Conservation (phyloP, 768 basidiomycete species). For the Rickenella mellea region DNA sequence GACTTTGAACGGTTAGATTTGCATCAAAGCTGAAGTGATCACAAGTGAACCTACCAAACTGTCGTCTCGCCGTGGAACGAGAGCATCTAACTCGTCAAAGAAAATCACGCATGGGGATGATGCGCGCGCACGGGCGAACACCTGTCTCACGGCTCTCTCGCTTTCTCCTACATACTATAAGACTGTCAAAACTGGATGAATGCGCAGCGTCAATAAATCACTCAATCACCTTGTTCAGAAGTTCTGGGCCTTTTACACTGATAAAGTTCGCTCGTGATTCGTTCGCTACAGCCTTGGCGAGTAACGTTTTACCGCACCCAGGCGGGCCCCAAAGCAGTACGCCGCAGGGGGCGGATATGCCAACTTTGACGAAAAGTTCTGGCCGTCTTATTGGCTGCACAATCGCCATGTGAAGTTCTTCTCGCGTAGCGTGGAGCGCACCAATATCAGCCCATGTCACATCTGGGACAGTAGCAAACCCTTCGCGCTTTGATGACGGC, state of each 20-base stretch:
- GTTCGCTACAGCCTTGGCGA: slow-evolving; percentile 98
- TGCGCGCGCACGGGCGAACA: slow-evolving; percentile 88
- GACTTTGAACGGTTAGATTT: slow-evolving; percentile 38
- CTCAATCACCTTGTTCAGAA: slow-evolving; percentile 80
- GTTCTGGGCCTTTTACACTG: slow-evolving; percentile 93
- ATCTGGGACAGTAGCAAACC: slow-evolving; percentile 94
- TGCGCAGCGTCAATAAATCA: not conserved
- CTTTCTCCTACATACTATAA: slow-evolving; percentile 92
- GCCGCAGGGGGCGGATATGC: slow-evolving; percentile 86
- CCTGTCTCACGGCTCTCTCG: slow-evolving; percentile 88
- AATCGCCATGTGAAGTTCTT: slow-evolving; percentile 95
- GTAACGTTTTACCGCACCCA: slow-evolving; percentile 92
- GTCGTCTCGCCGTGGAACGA: slow-evolving; percentile 87
- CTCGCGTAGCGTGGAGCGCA: slow-evolving; percentile 75
- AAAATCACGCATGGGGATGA: slow-evolving; percentile 93
- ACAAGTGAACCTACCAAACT: slow-evolving; percentile 48
- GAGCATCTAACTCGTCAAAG: slow-evolving; percentile 90
- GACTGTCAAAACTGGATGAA: slow-evolving; percentile 2
- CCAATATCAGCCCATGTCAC: slow-evolving; percentile 94
- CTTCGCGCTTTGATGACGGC: slow-evolving; percentile 94
- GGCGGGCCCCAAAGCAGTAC: slow-evolving; percentile 99
- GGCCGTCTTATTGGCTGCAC: slow-evolving; percentile 90
- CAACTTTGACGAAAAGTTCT: slow-evolving; percentile 79
- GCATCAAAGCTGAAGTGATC: not conserved
- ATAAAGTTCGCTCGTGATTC: slow-evolving; percentile 95